phyloP scores from a whole-genome alignment of 306 rosid genomes.

The Mimosa pudica region DNA sequence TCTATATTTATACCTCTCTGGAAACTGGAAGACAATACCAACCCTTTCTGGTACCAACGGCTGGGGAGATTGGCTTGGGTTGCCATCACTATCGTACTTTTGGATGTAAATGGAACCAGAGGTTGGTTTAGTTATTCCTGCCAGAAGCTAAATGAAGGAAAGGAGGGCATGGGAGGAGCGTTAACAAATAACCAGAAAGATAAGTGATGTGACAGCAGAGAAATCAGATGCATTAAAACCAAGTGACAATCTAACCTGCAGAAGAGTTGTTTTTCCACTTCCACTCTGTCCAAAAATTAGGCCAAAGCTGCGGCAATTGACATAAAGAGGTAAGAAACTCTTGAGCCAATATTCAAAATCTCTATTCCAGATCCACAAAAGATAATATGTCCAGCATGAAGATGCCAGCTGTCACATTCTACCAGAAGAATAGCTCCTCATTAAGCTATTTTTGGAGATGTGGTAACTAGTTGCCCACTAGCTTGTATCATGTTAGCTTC shows the following conservation, averaged over 20 bases:
- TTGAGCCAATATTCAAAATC: constrained; percentile 10
- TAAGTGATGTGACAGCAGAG: constrained; percentile 2
- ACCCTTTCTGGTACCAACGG: constrained; percentile 74
- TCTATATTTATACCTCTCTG: constrained; percentile 71
- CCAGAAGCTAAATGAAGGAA: constrained; percentile 65
- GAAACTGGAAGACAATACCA: constrained; percentile 93
- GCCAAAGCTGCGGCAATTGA: constrained; percentile 70
- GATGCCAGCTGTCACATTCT: constrained; percentile 6
- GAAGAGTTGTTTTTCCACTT: constrained; percentile 90
- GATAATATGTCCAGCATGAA: neutral
- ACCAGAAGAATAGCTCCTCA: neutral
- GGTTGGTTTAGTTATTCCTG: constrained; percentile 86
- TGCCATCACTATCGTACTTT: constrained; percentile 70
- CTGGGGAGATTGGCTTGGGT: constrained; percentile 58
- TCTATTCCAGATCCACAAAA: constrained; percentile 3
- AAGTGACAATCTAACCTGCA: constrained; percentile 55
- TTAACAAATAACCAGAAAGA: constrained; percentile 19
- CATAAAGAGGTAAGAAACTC: constrained; percentile 32
- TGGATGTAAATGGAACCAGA: constrained; percentile 77
- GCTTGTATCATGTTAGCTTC: constrained; percentile 16
- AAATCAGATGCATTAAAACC: constrained; percentile 1
- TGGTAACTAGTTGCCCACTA: constrained; percentile 10
- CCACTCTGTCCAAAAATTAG: constrained; percentile 89
- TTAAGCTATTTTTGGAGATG: neutral
- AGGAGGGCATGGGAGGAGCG: neutral